Percentiles rank a stretch among this genome's conserved stretches.
phyloP scores from a whole-genome alignment of 306 rosid species.

The Pachyrhizus erosus region DNA sequence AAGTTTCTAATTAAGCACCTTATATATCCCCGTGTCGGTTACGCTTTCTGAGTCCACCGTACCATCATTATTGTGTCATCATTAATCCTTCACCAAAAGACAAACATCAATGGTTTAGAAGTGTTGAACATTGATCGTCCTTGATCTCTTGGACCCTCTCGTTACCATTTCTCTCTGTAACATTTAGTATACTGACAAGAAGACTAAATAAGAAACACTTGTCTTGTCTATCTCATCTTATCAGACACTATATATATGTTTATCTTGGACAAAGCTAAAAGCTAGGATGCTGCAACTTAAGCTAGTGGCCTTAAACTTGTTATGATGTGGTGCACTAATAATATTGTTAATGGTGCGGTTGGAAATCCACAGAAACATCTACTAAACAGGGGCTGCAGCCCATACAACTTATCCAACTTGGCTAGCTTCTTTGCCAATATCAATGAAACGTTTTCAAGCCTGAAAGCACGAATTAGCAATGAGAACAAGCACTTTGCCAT shows the following conservation, averaged over 20 bases:
- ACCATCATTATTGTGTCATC: not conserved
- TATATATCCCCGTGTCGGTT: not conserved
- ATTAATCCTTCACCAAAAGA: not conserved
- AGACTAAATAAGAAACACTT: no score
- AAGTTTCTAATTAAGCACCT: not conserved
- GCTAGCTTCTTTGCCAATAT: not conserved
- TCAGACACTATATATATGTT: no score
- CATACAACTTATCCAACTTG: constrained; percentile 52
- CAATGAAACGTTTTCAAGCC: constrained; percentile 15
- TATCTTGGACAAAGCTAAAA: not conserved
- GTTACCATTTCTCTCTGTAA: no score
- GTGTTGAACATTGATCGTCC: not conserved
- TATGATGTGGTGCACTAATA: not conserved
- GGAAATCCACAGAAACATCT: constrained; percentile 58
- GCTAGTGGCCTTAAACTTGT: not conserved
- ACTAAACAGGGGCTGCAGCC: constrained; percentile 65
- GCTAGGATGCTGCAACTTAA: no score
- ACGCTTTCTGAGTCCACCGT: not conserved
- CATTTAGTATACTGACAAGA: no score
- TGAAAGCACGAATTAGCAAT: constrained; percentile 40
- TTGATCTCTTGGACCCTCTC: no score
- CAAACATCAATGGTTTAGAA: not conserved
- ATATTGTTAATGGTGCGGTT: not conserved
- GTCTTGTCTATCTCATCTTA: no score
- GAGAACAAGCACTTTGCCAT: constrained; percentile 54